Evolutionary conservation across 768 basidiomycete genomes (phyloP), one percentile per base, ranked within the genome.

Genomic region (Mycena sanguinolenta): DNA sequence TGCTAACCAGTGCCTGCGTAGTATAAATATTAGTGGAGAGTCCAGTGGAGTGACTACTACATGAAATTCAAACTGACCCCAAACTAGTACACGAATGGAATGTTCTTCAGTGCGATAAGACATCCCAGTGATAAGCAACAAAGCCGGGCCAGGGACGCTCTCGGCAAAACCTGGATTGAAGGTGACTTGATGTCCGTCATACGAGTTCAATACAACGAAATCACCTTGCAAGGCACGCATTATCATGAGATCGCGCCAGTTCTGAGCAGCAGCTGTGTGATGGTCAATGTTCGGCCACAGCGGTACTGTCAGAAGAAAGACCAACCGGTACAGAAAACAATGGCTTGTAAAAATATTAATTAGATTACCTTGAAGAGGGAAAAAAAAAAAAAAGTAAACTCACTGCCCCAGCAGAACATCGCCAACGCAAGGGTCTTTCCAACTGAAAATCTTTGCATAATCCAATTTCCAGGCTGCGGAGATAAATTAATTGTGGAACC

Each of bases 81-180:
- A 61, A 4, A 61, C 49, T 12, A 61, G 28, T 21, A 61, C 60
- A 32, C 60, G 60, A 34, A 61, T 44, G 13, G 30, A 46, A 46
- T 61, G 60, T 32, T 61, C 60, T 34, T 61, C 60, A 9, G 28
- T 61, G 60, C 46, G 60, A 16, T 61, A 61, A 28, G 60, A 61
- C 21, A 61, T 28, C 4, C 60, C 60, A 23, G 60, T 61, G 27
- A 61, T 49, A 5, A 61, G 2, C 32, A 61, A 61, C 32, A 61
- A 30, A 8, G 60, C 60, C 10, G 60, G 60, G 23, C 28, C 30
- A 9, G n/a, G 12, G 21, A 49, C 23, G 44, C 60, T 61, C 46
- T 61, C 60, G 2, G 46, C 28, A 49, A 61, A 2, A 28, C 60
- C 60, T 61, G 49, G 0, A 25, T 3, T 46, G 19, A 46, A 46